Base-by-base conservation (phyloP, 129 eudicot genomes). In the Rutidosis leptorrhynchoides region DNA sequence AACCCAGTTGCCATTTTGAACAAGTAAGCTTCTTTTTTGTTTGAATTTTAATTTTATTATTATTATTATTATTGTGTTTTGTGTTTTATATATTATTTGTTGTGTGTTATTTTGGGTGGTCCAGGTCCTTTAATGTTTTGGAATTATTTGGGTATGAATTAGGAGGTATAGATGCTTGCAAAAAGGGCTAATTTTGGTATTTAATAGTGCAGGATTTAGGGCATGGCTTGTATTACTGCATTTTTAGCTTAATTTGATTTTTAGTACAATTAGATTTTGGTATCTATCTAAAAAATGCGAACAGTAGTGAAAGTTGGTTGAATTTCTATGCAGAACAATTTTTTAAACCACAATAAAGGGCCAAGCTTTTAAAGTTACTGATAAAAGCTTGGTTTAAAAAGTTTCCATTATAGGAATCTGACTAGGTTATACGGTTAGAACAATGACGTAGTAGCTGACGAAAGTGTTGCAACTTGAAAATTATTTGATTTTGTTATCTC, bases 1-100 rank as follows among this genome's bases (percentile, higher is more conserved):
- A 77, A 83, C 19, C 84, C 88, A 53, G 80, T 93, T 68, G 99
- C 96, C 5, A 72, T 93, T 56, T 78, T 93, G 77, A 86, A 58
- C 73, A 80, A 93, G 99, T 93, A 84, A 83, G 91, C 4, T 16
- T 49, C 5, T 30, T 30, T 74, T 90, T 0, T 5, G 45, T 54
- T 46, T 6, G 19, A 11, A 55, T 52, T n/a, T 17, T 60, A 5
- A n/a, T 24, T 12, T 12, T 52, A 37, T 53, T 21, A 22, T 88
- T 76, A 85, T 90, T 0, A 33, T 49, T 5, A 17, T 28, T 51
- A 49, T 42, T 2, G 16, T 19, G 4, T 48, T 15, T 12, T n/a
- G 15, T 71, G 53, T 78, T 22, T 40, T 10, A 26, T 25, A 12
- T 16, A 28, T 27, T 14, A 29, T 14, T 17, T 26, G 6, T 58